A percentile compares a stretch with the other conserved stretches of the same genome.
Conservation (phyloP, 768 basidiomycete genomes). For the Punctularia strigosozonata region DNA sequence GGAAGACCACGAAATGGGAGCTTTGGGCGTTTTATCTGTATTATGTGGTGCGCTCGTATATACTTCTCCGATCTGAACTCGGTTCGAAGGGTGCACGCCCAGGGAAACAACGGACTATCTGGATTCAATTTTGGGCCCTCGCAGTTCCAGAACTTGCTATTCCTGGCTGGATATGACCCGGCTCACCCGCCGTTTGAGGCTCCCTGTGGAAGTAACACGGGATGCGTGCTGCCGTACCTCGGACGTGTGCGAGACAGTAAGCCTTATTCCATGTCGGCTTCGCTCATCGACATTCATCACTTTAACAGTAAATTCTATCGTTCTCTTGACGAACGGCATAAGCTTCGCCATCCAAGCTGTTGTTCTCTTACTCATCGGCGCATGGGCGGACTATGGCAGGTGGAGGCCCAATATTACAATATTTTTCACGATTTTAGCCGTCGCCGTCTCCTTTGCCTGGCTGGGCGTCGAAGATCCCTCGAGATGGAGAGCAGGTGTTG, state of each 20-base stretch:
- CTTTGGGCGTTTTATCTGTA: slow-evolving; percentile 54
- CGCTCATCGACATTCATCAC: not conserved
- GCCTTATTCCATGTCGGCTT: slow-evolving; percentile 12
- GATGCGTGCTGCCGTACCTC: slow-evolving; percentile 57
- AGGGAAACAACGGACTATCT: slow-evolving; percentile 59
- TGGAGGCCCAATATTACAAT: slow-evolving; percentile 82
- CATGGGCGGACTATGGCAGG: slow-evolving; percentile 75
- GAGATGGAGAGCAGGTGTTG: slow-evolving; percentile 50
- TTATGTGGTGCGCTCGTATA: slow-evolving; percentile 31
- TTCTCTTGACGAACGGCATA: slow-evolving; percentile 68
- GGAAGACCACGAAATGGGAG: slow-evolving; percentile 12
- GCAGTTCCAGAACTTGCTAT: slow-evolving; percentile 65
- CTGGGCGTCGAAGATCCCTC: slow-evolving; percentile 57
- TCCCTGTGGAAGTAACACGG: slow-evolving; percentile 34
- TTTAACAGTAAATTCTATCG: slow-evolving; percentile 57
- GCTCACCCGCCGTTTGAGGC: slow-evolving; percentile 38
- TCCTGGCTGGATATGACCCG: slow-evolving; percentile 63
- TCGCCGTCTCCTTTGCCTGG: slow-evolving; percentile 68
- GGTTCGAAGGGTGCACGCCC: too few relatives aligned
- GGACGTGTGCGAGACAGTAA: slow-evolving; percentile 48
- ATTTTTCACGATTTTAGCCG: slow-evolving; percentile 54
- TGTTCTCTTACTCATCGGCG: slow-evolving; percentile 52
- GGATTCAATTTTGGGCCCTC: slow-evolving; percentile 67
- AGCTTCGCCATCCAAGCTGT: slow-evolving; percentile 69
- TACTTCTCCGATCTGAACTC: too few relatives aligned